A percentile compares a stretch with the other conserved stretches of the same genome.
phyloP scores from a whole-genome alignment of 805 yeast species.

The Candida fluviatilis region DNA sequence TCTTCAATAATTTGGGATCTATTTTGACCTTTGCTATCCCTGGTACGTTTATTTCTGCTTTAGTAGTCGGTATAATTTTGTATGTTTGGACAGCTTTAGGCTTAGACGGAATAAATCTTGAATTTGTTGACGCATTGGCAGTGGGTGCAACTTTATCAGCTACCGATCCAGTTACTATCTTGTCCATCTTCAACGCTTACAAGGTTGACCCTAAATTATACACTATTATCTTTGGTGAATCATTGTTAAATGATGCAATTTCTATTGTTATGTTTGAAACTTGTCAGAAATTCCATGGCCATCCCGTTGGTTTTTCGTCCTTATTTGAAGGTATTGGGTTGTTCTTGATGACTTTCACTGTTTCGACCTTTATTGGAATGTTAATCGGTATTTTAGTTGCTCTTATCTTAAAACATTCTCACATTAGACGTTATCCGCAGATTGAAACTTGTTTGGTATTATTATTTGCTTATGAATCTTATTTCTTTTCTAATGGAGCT shows the following conservation, averaged over 20 bases:
- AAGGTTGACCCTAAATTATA: slow-evolving; percentile 97
- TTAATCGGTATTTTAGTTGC: slow-evolving; percentile 88
- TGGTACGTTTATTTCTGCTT: slow-evolving; percentile 89
- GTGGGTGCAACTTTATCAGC: slow-evolving; percentile 98
- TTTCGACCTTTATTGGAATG: slow-evolving; percentile 86
- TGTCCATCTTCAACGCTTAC: slow-evolving; percentile 94
- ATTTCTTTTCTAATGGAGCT: slow-evolving; percentile 96
- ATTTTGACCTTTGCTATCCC: slow-evolving; percentile 94
- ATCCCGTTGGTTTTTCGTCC: slow-evolving; percentile 64
- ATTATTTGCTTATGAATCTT: slow-evolving; percentile 89
- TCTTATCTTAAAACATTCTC: slow-evolving; percentile 83
- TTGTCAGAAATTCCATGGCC: slow-evolving; percentile 92
- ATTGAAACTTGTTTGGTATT: slow-evolving; percentile 92
- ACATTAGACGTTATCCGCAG: slow-evolving; percentile 91
- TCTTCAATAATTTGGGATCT: slow-evolving; percentile 86
- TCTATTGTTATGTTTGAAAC: slow-evolving; percentile 99
- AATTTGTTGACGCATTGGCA: slow-evolving; percentile 95
- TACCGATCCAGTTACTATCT: slow-evolving; percentile 96
- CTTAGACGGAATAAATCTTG: slow-evolving; percentile 78
- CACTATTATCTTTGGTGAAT: slow-evolving; percentile 96
- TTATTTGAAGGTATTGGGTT: slow-evolving; percentile 91
- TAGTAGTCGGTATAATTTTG: slow-evolving; percentile 83
- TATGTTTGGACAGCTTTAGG: slow-evolving; percentile 91
- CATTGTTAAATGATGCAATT: slow-evolving; percentile 92
- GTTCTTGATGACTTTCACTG: slow-evolving; percentile 88